Percentiles rank a stretch among this genome's conserved stretches.
These are phyloP conservation scores for Camellia lanceoleosa DNA, from an alignment of 148 eudicot species.

Conservation along the genomic window DNA sequence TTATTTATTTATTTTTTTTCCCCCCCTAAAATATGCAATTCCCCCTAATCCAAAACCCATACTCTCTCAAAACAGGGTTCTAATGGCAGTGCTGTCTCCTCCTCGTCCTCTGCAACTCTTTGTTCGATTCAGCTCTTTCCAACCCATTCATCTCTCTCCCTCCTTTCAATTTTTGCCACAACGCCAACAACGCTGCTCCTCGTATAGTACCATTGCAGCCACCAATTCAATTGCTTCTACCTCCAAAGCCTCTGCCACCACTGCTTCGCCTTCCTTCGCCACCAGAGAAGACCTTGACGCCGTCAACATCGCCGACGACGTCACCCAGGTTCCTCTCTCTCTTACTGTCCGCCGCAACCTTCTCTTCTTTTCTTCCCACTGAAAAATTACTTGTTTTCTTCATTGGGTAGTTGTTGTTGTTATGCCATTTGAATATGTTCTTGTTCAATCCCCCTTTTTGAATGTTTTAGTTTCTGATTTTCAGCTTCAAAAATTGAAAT, in stretches of 20 bases:
- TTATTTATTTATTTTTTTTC: too few species aligned
- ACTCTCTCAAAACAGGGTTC: neutral
- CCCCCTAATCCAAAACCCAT: neutral
- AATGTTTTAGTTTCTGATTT: neutral
- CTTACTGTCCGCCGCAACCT: neutral
- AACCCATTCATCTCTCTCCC: neutral
- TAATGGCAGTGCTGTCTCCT: constrained; percentile 3
- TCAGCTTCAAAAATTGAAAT: neutral
- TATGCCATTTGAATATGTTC: neutral
- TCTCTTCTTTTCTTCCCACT: neutral
- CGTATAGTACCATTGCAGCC: neutral
- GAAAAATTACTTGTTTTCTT: neutral
- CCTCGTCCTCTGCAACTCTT: neutral
- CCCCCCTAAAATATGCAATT: too few species aligned
- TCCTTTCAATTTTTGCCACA: neutral
- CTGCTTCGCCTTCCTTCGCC: neutral
- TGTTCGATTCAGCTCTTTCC: neutral
- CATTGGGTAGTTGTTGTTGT: neutral
- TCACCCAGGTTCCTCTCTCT: constrained; percentile 46
- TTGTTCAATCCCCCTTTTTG: neutral
- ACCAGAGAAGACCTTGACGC: constrained; percentile 22
- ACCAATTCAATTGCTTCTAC: neutral
- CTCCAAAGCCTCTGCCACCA: neutral
- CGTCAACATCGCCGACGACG: constrained; percentile 67
- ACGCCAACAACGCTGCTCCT: neutral